Conservation (phyloP, 768 basidiomycete species). For the Termitomyces sp. region DNA sequence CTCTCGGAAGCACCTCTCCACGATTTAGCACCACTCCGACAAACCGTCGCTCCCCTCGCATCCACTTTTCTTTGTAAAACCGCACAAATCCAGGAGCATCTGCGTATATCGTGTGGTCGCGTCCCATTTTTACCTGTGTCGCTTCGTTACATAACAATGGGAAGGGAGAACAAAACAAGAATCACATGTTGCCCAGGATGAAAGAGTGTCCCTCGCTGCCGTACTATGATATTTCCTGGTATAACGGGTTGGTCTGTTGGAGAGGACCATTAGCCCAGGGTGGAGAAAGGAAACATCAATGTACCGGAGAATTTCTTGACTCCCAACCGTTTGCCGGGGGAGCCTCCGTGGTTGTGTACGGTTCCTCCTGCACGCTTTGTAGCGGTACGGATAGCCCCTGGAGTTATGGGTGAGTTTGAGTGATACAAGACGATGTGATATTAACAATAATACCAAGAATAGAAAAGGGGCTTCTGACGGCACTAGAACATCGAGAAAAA, state of each 20-base stretch:
- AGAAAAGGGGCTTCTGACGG: conserved; percentile 46
- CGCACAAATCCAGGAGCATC: conserved; percentile 87
- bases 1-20: conserved; percentile 83
- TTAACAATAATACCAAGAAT: conserved; percentile 27
- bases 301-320: conserved; percentile 95
- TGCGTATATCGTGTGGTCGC: conserved; percentile 94
- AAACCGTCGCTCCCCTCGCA: conserved; percentile 68
- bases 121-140: conserved; percentile 81
- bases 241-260: conserved; percentile 79
- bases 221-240: conserved; percentile 93
- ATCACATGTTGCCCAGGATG: conserved; percentile 92
- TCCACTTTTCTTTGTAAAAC: conserved; percentile 83
- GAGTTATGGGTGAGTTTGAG: conserved; percentile 15
- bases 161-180: conserved; percentile 8
- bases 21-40: conserved; percentile 81
- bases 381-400: conserved; percentile 81
- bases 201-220: conserved; percentile 90
- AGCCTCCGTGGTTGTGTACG: conserved; percentile 88
- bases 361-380: conserved; percentile 97
- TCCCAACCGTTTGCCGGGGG: conserved; percentile 89
- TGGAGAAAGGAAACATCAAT: background rate
- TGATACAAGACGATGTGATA: background rate
- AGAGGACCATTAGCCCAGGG: background rate
- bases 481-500: conserved; percentile 37
- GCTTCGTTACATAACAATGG: conserved; percentile 1